phyloP scores from a whole-genome alignment of 192 early-diverging fungal species.

The Glomus cerebriforme region DNA sequence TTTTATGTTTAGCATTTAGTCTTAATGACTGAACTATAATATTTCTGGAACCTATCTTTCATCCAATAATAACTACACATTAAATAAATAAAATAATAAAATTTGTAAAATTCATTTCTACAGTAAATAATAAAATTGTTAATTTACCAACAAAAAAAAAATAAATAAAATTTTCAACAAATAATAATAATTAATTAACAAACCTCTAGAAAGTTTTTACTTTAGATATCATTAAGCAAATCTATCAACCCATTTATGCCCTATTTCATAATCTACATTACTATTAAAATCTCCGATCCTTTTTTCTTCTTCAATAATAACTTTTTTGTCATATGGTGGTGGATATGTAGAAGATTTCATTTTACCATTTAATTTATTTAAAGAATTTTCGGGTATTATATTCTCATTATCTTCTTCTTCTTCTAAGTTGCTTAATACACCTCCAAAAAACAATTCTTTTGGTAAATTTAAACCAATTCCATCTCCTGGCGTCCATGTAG shows the following conservation, averaged over 20 bases:
- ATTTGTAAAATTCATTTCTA: no score
- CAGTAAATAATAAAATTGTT: no score
- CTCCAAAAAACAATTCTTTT: constrained; percentile 23
- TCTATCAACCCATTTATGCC: constrained; percentile 21
- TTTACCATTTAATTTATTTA: background rate
- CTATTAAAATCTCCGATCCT: background rate
- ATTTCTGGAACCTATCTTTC: no score
- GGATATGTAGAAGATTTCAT: constrained; percentile 12
- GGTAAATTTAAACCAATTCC: constrained; percentile 29
- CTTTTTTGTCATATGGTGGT: background rate
- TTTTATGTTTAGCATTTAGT: no score
- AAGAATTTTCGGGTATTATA: background rate
- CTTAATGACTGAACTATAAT: no score
- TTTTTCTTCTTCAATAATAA: background rate
- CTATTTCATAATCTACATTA: background rate
- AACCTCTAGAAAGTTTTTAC: no score
- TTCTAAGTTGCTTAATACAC: background rate
- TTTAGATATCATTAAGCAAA: constrained; percentile 7
- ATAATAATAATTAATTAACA: no score
- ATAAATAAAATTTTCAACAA: no score
- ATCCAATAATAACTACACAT: no score
- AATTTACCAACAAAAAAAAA: no score
- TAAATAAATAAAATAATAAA: no score
- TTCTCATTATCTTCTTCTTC: background rate
- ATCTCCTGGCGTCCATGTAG: constrained; percentile 34